Conservation (phyloP, 208 protist species). For the Trypanosoma avium region DNA sequence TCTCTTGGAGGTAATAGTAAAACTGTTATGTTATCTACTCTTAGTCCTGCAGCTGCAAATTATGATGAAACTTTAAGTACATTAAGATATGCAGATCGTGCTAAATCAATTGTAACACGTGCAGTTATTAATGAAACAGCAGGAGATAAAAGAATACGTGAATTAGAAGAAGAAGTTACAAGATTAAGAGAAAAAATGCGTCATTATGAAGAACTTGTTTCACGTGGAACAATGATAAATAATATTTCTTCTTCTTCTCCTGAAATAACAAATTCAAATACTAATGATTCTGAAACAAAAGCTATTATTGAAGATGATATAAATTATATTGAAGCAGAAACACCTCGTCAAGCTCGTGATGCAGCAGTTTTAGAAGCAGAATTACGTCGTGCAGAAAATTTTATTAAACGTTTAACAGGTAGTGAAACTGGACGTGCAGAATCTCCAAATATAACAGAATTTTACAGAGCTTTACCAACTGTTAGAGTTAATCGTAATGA, state of each 20-base stretch:
- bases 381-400: conserved; percentile 50
- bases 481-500: conserved; percentile 29
- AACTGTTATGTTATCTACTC: conserved; percentile 90
- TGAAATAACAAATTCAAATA: neutral
- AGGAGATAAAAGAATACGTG: conserved; percentile 82
- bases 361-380: conserved; percentile 47
- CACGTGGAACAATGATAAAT: conserved; percentile 4
- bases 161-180: conserved; percentile 80
- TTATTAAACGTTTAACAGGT: conserved; percentile 57
- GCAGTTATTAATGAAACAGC: conserved; percentile 88
- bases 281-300: neutral
- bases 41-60: conserved; percentile 72
- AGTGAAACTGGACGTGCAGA: conserved; percentile 31
- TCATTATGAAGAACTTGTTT: conserved; percentile 33
- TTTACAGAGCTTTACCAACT: conserved; percentile 21
- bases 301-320: conserved; percentile 8
- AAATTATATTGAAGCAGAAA: conserved; percentile 1
- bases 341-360: conserved; percentile 23
- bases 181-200: conserved; percentile 67
- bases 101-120: conserved; percentile 88
- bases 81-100: conserved; percentile 90
- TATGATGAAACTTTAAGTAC: conserved; percentile 91
- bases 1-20: conserved; percentile 92
- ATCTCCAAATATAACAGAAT: conserved; percentile 24
- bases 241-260: neutral